A percentile compares a stretch with the other conserved stretches of the same genome.
phyloP scores from a whole-genome alignment of 2,329 filamentous ascomycete species.

The Phyllosticta capitalensis region DNA sequence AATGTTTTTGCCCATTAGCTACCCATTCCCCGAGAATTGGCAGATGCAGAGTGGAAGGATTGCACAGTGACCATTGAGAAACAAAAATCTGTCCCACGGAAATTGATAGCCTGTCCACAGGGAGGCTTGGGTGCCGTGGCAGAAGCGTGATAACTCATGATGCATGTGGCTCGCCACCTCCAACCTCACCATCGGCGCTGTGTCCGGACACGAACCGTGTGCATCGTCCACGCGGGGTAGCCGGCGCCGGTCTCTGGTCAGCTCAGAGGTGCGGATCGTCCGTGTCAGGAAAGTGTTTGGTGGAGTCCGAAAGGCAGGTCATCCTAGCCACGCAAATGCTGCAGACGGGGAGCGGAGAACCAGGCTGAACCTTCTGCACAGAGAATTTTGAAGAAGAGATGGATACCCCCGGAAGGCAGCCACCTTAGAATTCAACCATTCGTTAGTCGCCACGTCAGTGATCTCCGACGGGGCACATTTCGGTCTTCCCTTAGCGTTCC shows the following conservation, averaged over 20 bases:
- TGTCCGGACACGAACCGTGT: slow-evolving; percentile 16
- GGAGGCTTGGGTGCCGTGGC: background rate
- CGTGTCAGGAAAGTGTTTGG: slow-evolving; percentile 2
- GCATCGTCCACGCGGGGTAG: slow-evolving; percentile 20
- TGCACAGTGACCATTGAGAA: background rate
- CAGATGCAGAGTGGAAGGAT: background rate
- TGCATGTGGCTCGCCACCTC: slow-evolving; percentile 26
- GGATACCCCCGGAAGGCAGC: slow-evolving; percentile 28
- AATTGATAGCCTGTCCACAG: slow-evolving; percentile 12
- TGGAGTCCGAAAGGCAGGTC: slow-evolving; percentile 21
- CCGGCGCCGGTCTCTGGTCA: slow-evolving; percentile 23
- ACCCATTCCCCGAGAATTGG: background rate
- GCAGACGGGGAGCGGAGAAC: slow-evolving; percentile 22
- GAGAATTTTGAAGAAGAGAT: slow-evolving; percentile 24
- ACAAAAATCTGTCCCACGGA: slow-evolving; percentile 19
- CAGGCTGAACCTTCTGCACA: slow-evolving; percentile 18
- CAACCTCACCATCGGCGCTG: slow-evolving; percentile 18
- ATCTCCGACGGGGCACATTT: slow-evolving; percentile 40
- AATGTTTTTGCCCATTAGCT: background rate
- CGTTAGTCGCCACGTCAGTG: slow-evolving; percentile 43
- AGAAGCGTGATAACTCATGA: slow-evolving; percentile 18
- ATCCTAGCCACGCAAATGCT: slow-evolving; percentile 21
- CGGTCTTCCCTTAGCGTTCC: slow-evolving; percentile 38
- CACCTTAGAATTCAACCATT: slow-evolving; percentile 33
- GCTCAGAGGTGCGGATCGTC: slow-evolving; percentile 19